Evolutionary conservation across 2,329 filamentous ascomycete genomes (phyloP), one percentile per base, ranked within the genome.

Genomic region (Pseudocercospora crystallina): DNA sequence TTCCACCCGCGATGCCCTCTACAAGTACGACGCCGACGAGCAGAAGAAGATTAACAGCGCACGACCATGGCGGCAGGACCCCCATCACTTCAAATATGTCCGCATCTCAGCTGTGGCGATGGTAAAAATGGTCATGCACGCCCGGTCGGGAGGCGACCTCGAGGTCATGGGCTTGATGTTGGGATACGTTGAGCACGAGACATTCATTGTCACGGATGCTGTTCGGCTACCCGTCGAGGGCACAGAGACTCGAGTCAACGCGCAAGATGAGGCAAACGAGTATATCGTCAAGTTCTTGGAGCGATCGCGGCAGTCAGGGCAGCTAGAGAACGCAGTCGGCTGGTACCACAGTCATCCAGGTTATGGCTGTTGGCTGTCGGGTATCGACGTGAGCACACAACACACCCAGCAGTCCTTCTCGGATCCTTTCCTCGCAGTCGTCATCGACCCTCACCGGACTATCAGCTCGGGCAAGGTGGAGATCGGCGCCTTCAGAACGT

Each of bases 151-250:
- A 59, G 92, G 94, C 50, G 84, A 83, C 26, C 81, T 97, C 59
- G 94, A 99, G 76, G 82, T 99, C 64, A 99, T 99, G 94, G 94
- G 94, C 50, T 73, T 99, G 62, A 99, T 99, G 94, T 88, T 95
- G 68, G 94, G 94, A 56, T 96, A 95, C 71, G 86, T 96, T 43
- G 82, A 89, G 59, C 84, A 85, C 36, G 86, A 95, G 64, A 84
- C 88, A 1, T 89, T 99, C 65, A 83, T 99, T 60, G 87, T 99
- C 47, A 97, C 91, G 1, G 94, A 99, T 67, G 90, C 91, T 20
- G 94, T 97, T 72, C 84, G 91, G 14, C 76, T 99, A 34, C 94
- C 94, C 0, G 94, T 99, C 35, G 94, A 99, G 69, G 94, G 94
- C 20, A 99, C 94, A n/a, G 94, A 99, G 75, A 99, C 94, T 2